These are phyloP conservation scores for Teratosphaeria destructans DNA, from an alignment of 2,329 filamentous ascomycete genomes.

Conservation along the genomic window DNA sequence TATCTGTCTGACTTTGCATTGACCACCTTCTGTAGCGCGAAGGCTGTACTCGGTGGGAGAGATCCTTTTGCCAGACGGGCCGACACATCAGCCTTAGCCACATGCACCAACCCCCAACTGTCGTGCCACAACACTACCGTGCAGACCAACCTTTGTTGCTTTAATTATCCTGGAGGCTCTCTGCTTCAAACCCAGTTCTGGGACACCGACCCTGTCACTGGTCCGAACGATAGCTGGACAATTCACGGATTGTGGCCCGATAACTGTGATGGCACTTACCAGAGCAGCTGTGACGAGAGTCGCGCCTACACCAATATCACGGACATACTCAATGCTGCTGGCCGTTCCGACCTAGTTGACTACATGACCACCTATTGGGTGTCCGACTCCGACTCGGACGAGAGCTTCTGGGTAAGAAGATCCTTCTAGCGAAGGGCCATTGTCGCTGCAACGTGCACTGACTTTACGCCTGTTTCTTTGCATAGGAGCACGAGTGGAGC, in stretches of 20 bases:
- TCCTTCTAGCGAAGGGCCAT: background rate
- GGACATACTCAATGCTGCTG: constrained; percentile 47
- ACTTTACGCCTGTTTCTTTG: background rate
- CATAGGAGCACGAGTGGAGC: constrained; percentile 51
- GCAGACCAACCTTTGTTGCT: constrained; percentile 58
- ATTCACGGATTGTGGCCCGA: constrained; percentile 54
- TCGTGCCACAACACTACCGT: constrained; percentile 55
- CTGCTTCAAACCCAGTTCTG: constrained; percentile 69
- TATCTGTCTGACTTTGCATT: constrained; percentile 15
- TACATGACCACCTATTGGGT: constrained; percentile 65
- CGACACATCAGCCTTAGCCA: constrained; percentile 8
- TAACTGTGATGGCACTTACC: constrained; percentile 58
- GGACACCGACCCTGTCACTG: constrained; percentile 55
- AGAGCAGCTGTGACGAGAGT: constrained; percentile 52
- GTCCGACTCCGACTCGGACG: constrained; percentile 53
- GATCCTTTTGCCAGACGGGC: constrained; percentile 6
- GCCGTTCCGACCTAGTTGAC: constrained; percentile 46
- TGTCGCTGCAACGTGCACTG: background rate
- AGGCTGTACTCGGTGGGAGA: constrained; percentile 16
- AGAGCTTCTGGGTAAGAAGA: constrained; percentile 46
- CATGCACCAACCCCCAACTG: constrained; percentile 35
- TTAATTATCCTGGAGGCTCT: constrained; percentile 61
- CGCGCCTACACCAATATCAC: constrained; percentile 58
- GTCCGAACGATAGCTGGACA: constrained; percentile 61
- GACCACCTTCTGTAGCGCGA: constrained; percentile 17